Evolutionary conservation across 2,329 filamentous ascomycete genomes (phyloP).

Genomic region (Aspergillus novoparasiticus): DNA sequence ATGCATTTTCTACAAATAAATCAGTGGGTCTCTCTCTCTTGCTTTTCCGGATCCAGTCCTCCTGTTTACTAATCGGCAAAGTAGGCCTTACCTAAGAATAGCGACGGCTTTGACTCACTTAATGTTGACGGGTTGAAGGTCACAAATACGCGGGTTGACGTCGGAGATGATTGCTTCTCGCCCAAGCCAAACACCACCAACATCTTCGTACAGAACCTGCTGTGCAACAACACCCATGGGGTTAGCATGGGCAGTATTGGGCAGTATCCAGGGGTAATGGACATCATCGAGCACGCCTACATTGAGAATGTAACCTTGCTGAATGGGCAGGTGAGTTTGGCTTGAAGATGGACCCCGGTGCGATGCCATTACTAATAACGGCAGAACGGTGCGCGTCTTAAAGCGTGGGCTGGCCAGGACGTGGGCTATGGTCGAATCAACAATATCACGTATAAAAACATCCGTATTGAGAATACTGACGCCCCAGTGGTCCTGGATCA

Average conservation of each 20-base stretch:
- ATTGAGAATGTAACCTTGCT: constrained; percentile 63
- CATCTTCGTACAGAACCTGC: constrained; percentile 61
- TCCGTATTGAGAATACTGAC: constrained; percentile 62
- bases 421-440: constrained; percentile 63
- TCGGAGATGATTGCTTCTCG: constrained; percentile 64
- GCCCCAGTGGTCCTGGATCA: constrained; percentile 61
- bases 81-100: constrained; percentile 58
- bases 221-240: constrained; percentile 62
- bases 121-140: constrained; percentile 59
- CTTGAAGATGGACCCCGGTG: background rate
- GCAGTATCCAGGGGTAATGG: constrained; percentile 58
- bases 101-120: constrained; percentile 64
- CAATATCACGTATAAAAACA: constrained; percentile 65
- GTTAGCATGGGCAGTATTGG: constrained; percentile 62
- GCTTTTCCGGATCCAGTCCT: too few species aligned
- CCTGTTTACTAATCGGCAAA: background rate
- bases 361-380: constrained; percentile 27
- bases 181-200: constrained; percentile 63
- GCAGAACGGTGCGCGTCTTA: constrained; percentile 60
- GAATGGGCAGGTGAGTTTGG: constrained; percentile 44
- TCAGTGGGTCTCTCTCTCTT: constrained; percentile 27
- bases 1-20: constrained; percentile 55
- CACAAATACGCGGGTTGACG: constrained; percentile 55
- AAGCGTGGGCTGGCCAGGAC: constrained; percentile 61
- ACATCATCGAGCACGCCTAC: constrained; percentile 59